These are phyloP conservation scores for Bruguiera gymnorhiza DNA, from an alignment of 345 rosid species.

Conservation along the genomic window DNA sequence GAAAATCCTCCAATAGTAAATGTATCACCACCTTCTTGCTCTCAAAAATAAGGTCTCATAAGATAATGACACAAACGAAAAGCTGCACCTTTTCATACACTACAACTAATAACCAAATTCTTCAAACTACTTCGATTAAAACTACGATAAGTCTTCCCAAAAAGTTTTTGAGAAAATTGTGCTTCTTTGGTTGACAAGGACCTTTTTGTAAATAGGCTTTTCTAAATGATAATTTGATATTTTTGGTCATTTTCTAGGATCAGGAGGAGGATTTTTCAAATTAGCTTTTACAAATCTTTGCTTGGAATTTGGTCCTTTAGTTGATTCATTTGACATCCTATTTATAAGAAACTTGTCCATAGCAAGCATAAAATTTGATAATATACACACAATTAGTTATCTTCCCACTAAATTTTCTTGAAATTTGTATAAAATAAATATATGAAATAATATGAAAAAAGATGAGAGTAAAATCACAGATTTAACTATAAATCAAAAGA, in stretches of 20 bases:
- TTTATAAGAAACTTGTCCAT: too few species aligned
- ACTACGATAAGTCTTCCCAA: too few species aligned
- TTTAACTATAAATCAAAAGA: too few species aligned
- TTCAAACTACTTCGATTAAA: neutral
- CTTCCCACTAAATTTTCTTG: too few species aligned
- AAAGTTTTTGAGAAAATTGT: neutral
- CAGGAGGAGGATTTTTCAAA: neutral
- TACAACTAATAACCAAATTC: neutral
- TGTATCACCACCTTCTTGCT: neutral
- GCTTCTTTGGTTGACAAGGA: neutral
- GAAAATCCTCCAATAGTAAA: too few species aligned
- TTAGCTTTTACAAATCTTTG: neutral
- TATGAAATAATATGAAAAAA: too few species aligned
- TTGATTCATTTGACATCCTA: too few species aligned
- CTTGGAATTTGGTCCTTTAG: too few species aligned
- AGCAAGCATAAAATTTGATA: too few species aligned
- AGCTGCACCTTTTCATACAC: neutral
- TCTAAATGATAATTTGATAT: neutral
- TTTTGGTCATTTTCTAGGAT: neutral
- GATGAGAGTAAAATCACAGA: too few species aligned
- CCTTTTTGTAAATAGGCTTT: neutral
- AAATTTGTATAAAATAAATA: too few species aligned
- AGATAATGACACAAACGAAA: slow-evolving; percentile 3
- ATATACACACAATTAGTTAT: too few species aligned
- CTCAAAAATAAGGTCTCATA: neutral